Conservation (phyloP, 768 basidiomycete genomes). For the Boletus vinaceobasis region DNA sequence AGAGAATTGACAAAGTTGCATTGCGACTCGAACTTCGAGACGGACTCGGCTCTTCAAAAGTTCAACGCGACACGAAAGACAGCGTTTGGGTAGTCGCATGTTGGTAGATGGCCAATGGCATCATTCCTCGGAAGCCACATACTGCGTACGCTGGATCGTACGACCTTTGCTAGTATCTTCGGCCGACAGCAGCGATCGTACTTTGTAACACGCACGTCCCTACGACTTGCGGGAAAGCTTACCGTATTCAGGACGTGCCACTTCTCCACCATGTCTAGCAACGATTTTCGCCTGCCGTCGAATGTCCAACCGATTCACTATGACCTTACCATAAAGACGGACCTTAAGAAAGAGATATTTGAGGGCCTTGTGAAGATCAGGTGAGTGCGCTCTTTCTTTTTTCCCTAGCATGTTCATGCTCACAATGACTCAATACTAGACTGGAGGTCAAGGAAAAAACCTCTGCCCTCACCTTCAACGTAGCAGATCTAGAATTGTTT, state of each 20-base stretch:
- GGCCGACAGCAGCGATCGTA: neutral
- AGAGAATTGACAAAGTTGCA: neutral
- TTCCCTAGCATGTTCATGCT: neutral
- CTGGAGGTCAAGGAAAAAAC: slow-evolving; percentile 63
- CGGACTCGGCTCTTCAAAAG: neutral
- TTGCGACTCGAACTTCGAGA: neutral
- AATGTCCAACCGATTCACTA: slow-evolving; percentile 73
- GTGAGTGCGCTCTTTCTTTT: slow-evolving; percentile 35
- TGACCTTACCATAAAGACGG: slow-evolving; percentile 74
- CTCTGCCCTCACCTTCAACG: slow-evolving; percentile 62
- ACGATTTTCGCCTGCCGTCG: slow-evolving; percentile 53
- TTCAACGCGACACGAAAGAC: neutral
- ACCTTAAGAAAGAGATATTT: slow-evolving; percentile 74
- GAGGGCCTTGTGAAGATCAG: slow-evolving; percentile 71
- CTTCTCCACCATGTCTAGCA: slow-evolving; percentile 13
- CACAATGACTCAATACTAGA: slow-evolving; percentile 35
- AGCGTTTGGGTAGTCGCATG: neutral
- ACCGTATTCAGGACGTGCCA: slow-evolving; percentile 1
- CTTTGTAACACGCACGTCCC: neutral
- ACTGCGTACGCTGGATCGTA: slow-evolving; percentile 2
- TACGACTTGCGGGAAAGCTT: neutral
- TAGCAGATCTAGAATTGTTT: slow-evolving; percentile 54
- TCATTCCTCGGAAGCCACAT: slow-evolving; percentile 8
- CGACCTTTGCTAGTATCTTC: neutral
- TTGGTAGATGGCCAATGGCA: slow-evolving; percentile 9